Conservation (phyloP, 1,284 basidiomycete species). For the Gomphus bonarii region DNA sequence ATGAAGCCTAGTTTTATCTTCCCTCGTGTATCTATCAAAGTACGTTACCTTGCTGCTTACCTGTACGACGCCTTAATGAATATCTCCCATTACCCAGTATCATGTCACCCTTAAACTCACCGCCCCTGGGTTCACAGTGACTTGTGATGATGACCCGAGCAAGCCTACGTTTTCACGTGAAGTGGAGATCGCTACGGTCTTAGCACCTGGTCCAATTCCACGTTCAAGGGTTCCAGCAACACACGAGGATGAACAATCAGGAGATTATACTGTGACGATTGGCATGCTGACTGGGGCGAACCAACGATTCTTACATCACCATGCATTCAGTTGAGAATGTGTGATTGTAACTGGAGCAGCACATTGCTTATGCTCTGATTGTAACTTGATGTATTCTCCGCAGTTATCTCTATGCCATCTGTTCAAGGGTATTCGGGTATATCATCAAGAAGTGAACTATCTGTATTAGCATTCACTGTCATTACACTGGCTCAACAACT, state of each 20-base stretch:
- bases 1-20: slow-evolving; percentile 45
- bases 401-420: too few relatives aligned
- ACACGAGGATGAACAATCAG: background rate
- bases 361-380: too few relatives aligned
- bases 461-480: too few relatives aligned
- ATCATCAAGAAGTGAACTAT: too few relatives aligned
- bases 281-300: slow-evolving; percentile 5
- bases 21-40: slow-evolving; percentile 38
- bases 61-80: background rate
- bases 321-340: background rate
- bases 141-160: background rate
- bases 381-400: too few relatives aligned
- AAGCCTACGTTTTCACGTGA: background rate
- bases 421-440: too few relatives aligned
- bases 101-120: slow-evolving; percentile 3
- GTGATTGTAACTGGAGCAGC: too few relatives aligned
- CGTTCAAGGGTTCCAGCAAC: background rate
- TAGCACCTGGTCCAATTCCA: slow-evolving; percentile 1
- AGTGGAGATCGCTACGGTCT: slow-evolving; percentile 2
- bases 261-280: slow-evolving; percentile 7
- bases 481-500: too few relatives aligned
- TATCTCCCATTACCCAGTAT: background rate
- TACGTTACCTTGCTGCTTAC: slow-evolving; percentile 21
- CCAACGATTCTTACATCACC: slow-evolving; percentile 8
- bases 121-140: background rate